Percentiles rank a stretch among this genome's conserved stretches.
phyloP scores from a whole-genome alignment of 768 basidiomycete species.

The Rhizopogon roseolus region DNA sequence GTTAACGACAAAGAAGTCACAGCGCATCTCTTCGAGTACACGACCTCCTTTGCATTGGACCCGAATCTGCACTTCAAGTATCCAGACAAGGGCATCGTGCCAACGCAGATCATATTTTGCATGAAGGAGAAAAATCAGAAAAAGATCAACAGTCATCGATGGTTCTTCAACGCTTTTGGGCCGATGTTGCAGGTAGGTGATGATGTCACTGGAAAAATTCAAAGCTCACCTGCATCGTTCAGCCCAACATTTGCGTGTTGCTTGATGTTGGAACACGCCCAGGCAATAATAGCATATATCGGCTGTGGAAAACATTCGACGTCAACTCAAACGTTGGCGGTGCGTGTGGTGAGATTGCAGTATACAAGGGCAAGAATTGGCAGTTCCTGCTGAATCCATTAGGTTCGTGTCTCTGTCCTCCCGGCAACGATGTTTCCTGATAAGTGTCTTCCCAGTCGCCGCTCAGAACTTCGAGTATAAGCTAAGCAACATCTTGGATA shows the following conservation, averaged over 20 bases:
- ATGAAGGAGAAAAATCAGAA: conserved; percentile 94
- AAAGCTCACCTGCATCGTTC: neutral
- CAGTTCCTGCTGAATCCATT: conserved; percentile 77
- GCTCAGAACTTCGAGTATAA: conserved; percentile 98
- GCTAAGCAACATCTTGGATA: conserved; percentile 85
- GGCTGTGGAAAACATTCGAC: conserved; percentile 94
- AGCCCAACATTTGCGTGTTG: conserved; percentile 90
- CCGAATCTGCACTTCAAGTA: conserved; percentile 79
- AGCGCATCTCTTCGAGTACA: conserved; percentile 82
- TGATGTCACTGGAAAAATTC: neutral
- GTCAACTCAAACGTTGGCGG: conserved; percentile 90
- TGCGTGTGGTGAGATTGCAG: conserved; percentile 95
- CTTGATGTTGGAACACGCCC: conserved; percentile 95
- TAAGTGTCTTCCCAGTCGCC: conserved; percentile 48
- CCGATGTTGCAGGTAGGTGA: conserved; percentile 68
- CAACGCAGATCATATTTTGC: conserved; percentile 90
- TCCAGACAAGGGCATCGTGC: conserved; percentile 89
- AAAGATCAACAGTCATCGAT: conserved; percentile 95
- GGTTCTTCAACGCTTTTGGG: conserved; percentile 96
- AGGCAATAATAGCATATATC: conserved; percentile 82
- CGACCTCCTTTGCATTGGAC: conserved; percentile 75
- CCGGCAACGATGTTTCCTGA: neutral
- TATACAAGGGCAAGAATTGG: conserved; percentile 90
- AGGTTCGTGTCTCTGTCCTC: conserved; percentile 36
- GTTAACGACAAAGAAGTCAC: conserved; percentile 72